phyloP scores from a whole-genome alignment of 202 grass and related monocot genomes.

The Panicum virgatum region DNA sequence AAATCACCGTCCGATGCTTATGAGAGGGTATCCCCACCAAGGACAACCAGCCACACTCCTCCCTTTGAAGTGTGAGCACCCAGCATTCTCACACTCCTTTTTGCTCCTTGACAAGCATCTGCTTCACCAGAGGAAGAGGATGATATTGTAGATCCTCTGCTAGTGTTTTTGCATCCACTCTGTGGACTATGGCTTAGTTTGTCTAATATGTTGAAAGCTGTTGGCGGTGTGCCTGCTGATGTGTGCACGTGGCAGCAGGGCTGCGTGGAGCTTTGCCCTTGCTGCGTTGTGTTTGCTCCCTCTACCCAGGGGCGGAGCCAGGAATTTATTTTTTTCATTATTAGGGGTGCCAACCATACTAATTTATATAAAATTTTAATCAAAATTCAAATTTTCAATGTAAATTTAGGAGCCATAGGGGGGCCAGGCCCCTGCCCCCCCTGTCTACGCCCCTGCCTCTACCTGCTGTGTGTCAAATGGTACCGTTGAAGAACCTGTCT shows the following conservation, averaged over 20 bases:
- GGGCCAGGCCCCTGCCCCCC: no score
- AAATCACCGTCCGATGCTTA: conserved; percentile 65
- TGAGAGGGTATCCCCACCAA: conserved; percentile 50
- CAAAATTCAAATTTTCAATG: no score
- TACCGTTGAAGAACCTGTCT: no score
- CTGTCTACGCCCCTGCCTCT: no score
- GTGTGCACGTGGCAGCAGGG: background rate
- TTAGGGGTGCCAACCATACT: no score
- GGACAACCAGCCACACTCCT: conserved; percentile 46
- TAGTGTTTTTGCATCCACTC: conserved; percentile 8
- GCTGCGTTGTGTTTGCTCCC: background rate
- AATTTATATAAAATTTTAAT: no score
- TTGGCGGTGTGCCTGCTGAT: background rate
- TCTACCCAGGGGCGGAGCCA: no score
- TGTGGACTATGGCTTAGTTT: background rate
- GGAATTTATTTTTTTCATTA: no score
- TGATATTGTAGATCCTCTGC: conserved; percentile 32
- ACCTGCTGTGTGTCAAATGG: no score
- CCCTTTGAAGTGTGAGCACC: conserved; percentile 64
- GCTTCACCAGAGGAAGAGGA: conserved; percentile 4
- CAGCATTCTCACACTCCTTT: conserved; percentile 25
- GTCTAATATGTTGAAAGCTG: background rate
- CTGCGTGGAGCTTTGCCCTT: background rate
- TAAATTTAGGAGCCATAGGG: no score
- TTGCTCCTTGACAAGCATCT: conserved; percentile 47